Evolutionary conservation across 108 stramenopile genomes (phyloP).

Genomic region (Aureococcus anophagefferens): DNA sequence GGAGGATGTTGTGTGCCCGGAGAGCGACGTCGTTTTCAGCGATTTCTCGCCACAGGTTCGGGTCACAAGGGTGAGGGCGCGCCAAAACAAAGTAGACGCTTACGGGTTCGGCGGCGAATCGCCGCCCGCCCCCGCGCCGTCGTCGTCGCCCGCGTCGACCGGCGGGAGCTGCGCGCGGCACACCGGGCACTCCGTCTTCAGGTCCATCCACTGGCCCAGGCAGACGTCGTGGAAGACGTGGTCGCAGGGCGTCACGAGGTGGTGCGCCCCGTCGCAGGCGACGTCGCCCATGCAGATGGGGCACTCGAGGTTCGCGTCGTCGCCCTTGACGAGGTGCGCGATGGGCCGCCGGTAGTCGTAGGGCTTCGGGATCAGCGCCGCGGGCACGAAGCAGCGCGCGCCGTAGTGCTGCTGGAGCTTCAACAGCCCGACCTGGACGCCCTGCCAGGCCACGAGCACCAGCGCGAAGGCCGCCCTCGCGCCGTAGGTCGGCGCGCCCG

Average conservation of each 20-base stretch:
- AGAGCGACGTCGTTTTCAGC: too few relatives aligned
- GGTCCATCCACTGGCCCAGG: slow-evolving; percentile 32
- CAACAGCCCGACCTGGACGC: slow-evolving; percentile 17
- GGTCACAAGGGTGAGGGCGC: too few relatives aligned
- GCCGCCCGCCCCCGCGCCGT: too few relatives aligned
- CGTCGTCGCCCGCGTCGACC: too few relatives aligned
- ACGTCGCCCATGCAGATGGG: slow-evolving; percentile 15
- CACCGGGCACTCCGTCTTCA: slow-evolving; percentile 40
- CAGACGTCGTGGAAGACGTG: slow-evolving; percentile 42
- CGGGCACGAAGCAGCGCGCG: slow-evolving; percentile 28
- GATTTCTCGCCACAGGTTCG: too few relatives aligned
- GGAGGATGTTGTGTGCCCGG: too few relatives aligned
- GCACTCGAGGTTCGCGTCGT: slow-evolving; percentile 9
- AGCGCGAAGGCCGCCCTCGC: neutral
- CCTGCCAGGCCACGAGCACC: slow-evolving; percentile 23
- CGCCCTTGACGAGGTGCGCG: neutral
- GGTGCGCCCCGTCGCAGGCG: slow-evolving; percentile 1
- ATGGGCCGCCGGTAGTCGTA: slow-evolving; percentile 30
- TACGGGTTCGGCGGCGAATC: too few relatives aligned
- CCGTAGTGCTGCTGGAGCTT: slow-evolving; percentile 17
- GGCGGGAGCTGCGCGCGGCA: slow-evolving; percentile 28
- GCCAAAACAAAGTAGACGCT: too few relatives aligned
- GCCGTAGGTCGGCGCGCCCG: neutral
- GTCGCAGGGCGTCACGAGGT: slow-evolving; percentile 48
- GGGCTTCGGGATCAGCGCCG: slow-evolving; percentile 15